Evolutionary conservation across 2,329 filamentous ascomycete genomes (phyloP), one percentile per base, ranked within the genome.

Genomic region (Xylariaceae sp.): DNA sequence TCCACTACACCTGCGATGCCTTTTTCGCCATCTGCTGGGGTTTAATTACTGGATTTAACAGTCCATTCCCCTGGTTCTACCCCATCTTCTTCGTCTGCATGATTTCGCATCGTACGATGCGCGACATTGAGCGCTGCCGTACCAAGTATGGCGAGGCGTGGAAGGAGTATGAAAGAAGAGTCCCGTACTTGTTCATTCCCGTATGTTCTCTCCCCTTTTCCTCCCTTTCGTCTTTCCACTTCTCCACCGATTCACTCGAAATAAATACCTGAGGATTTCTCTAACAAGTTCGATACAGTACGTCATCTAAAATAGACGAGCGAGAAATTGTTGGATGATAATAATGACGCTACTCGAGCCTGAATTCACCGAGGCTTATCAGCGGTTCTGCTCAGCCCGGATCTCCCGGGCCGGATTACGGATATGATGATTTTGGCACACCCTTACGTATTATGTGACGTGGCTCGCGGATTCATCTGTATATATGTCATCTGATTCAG

Each of bases 11-110:
- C 4, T 74, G 75, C 53, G 77, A 79, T 55, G 65, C 67, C 37
- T 78, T 75, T 69, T 80, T 79, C 59, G 73, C 77, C 53, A 59
- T 78, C 48, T 73, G 72, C 4, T 79, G 77, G 77, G 77, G 74
- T n/a, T 63, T 80, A 32, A 71, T 80, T 45, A 79, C 77, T 5
- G 77, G 77, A 0, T 79, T 79, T 55, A 67, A 72, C 43, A 89
- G 85, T 67, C 88, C 89, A 0, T 91, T 92, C 73, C 89, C 89
- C 1, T 95, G 89, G 88, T 94, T 95, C 72, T 92, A 95, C 69
- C 87, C 88, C 0, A 71, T 88, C 37, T 95, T 95, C 76, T 95
- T 95, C 70, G 76, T 77, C 19, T 73, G 73, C 62, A 92, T 92
- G 88, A 92, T 94, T 66, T 76, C 84, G 7, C 89, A 95, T 71